Percentiles rank a stretch among this genome's conserved stretches.
phyloP scores from a whole-genome alignment of 2,329 filamentous ascomycete species.

The Aureobasidium pullulans region DNA sequence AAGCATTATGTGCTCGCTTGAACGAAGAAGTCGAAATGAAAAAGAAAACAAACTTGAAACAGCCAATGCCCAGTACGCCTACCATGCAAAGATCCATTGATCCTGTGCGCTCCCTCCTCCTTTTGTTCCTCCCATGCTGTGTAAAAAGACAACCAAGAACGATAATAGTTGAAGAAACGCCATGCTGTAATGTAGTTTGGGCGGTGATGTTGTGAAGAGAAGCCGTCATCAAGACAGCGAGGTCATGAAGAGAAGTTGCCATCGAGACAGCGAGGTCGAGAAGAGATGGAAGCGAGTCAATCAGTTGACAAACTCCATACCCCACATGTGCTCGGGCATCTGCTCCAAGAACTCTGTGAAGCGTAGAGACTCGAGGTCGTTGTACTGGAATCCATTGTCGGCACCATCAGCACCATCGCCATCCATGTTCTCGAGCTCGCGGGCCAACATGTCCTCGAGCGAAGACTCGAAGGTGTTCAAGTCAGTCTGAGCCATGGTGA shows the following conservation, averaged over 20 bases:
- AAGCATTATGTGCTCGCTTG: background rate
- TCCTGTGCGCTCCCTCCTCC: background rate
- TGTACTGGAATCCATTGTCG: conserved; percentile 4
- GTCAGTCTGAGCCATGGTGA: conserved; percentile 1
- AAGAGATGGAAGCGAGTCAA: too few relatives aligned
- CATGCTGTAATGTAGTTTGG: background rate
- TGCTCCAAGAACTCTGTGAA: conserved; percentile 13
- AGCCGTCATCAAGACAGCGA: too few relatives aligned
- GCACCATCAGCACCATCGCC: background rate
- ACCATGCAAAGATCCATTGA: conserved; percentile 1
- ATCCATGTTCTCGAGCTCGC: conserved; percentile 8
- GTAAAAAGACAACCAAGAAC: background rate
- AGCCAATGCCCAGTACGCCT: conserved; percentile 3
- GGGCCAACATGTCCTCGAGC: conserved; percentile 4
- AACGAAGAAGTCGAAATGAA: background rate
- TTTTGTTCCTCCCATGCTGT: background rate
- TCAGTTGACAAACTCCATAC: conserved; percentile 13
- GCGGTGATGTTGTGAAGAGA: background rate
- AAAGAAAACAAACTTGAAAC: background rate
- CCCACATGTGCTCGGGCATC: conserved; percentile 15
- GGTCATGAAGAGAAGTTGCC: background rate
- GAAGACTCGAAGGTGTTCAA: conserved; percentile 7
- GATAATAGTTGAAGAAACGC: background rate
- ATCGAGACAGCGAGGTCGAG: background rate
- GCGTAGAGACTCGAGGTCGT: conserved; percentile 11